phyloP scores from a whole-genome alignment of 176 grass and related monocot genomes.

The Aegilops umbellulata region DNA sequence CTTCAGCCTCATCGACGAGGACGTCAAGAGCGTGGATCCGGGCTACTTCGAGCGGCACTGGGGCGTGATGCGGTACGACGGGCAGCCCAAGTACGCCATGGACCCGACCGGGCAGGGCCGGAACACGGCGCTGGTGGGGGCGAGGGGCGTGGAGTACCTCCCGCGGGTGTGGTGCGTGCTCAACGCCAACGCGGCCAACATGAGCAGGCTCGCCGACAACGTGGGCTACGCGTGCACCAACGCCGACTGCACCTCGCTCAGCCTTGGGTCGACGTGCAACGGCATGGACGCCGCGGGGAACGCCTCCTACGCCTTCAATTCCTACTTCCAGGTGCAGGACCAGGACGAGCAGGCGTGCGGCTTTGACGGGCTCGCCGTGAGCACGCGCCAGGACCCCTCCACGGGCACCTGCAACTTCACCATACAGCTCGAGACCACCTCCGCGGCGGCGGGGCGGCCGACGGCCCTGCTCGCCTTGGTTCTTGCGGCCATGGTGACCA shows the following conservation, averaged over 20 bases:
- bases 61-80: slow-evolving; percentile 75
- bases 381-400: slow-evolving; percentile 59
- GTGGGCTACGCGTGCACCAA: slow-evolving; percentile 57
- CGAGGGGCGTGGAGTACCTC: slow-evolving; percentile 45
- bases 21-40: slow-evolving; percentile 58
- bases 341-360: slow-evolving; percentile 56
- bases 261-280: slow-evolving; percentile 66
- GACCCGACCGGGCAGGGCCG: slow-evolving; percentile 52
- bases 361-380: slow-evolving; percentile 66
- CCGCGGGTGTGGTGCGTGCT: slow-evolving; percentile 61
- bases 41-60: slow-evolving; percentile 88
- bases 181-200: slow-evolving; percentile 12
- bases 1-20: slow-evolving; percentile 84
- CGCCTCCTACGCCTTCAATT: slow-evolving; percentile 83
- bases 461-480: background rate
- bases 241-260: slow-evolving; percentile 76
- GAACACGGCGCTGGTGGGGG: slow-evolving; percentile 44
- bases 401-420: slow-evolving; percentile 68
- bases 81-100: slow-evolving; percentile 64
- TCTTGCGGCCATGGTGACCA: background rate
- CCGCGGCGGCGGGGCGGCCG: background rate
- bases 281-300: slow-evolving; percentile 74
- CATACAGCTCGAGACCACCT: slow-evolving; percentile 38
- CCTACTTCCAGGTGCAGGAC: slow-evolving; percentile 77
- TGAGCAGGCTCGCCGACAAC: slow-evolving; percentile 41